Percentiles rank a stretch among this genome's conserved stretches.
These are phyloP conservation scores for Linum tenue DNA, from an alignment of 345 rosid genomes.

Conservation along the genomic window DNA sequence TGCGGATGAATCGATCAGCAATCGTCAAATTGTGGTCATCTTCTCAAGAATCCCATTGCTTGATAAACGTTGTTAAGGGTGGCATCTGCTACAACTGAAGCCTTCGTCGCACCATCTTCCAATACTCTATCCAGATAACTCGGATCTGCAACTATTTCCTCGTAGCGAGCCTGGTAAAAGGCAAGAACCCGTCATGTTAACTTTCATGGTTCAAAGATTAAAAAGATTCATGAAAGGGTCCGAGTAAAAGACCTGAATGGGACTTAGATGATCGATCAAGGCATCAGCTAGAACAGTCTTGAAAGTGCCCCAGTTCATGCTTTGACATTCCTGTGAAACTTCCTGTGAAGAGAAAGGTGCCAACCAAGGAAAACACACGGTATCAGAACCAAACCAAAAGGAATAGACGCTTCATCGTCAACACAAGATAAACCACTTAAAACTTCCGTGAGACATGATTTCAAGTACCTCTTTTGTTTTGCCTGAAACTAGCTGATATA, in stretches of 20 bases:
- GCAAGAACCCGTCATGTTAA: not conserved
- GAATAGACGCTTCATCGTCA: not conserved
- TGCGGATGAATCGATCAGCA: not conserved
- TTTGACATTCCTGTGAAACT: constrained; percentile 61
- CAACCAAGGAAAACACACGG: constrained; percentile 2
- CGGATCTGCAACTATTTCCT: constrained; percentile 19
- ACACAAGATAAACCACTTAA: not conserved
- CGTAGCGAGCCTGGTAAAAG: constrained; percentile 44
- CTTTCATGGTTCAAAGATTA: too few relatives aligned
- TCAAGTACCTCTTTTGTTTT: constrained; percentile 67
- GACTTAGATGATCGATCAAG: constrained; percentile 72
- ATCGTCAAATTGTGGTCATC: not conserved
- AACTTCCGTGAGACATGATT: constrained; percentile 4
- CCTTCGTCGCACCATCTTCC: constrained; percentile 2
- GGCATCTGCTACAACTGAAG: not conserved
- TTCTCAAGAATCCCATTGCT: constrained; percentile 5
- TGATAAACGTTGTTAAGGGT: constrained; percentile 1
- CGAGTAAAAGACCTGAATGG: constrained; percentile 56
- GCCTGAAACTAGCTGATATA: constrained; percentile 74
- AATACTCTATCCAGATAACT: not conserved
- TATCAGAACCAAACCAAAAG: not conserved
- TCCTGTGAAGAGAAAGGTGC: constrained; percentile 37
- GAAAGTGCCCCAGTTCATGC: constrained; percentile 77
- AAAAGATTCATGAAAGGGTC: not conserved
- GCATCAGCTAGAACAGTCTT: constrained; percentile 65